Conservation (phyloP, 1,284 basidiomycete genomes). For the Tausonia pullulans region DNA sequence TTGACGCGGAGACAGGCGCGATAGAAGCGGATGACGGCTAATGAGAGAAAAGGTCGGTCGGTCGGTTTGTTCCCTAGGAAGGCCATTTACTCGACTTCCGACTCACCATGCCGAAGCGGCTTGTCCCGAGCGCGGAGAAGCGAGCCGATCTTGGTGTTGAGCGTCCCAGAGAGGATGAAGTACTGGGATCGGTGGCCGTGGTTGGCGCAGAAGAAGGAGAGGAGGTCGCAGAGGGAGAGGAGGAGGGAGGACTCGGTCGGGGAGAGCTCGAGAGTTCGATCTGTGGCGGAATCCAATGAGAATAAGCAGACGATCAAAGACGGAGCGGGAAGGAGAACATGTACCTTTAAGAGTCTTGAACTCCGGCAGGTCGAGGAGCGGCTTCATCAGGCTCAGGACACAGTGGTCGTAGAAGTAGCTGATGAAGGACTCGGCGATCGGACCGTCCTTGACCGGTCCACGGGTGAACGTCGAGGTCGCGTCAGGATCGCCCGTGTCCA, state of each 20-base stretch:
- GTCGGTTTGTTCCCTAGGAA: constrained; percentile 5
- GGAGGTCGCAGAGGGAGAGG: constrained; percentile 74
- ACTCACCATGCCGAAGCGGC: constrained; percentile 71
- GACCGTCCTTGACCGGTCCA: constrained; percentile 55
- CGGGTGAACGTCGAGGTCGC: constrained; percentile 40
- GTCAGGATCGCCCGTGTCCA: constrained; percentile 49
- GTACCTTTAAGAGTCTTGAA: constrained; percentile 52
- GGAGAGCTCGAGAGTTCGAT: constrained; percentile 41
- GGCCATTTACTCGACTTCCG: constrained; percentile 23
- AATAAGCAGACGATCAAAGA: neutral
- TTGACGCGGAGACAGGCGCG: constrained; percentile 70
- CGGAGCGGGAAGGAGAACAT: constrained; percentile 20
- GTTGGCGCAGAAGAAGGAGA: constrained; percentile 76
- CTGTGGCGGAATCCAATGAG: neutral
- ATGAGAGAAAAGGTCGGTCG: neutral
- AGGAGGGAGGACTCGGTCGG: constrained; percentile 65
- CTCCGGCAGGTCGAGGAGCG: constrained; percentile 64
- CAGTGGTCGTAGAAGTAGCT: constrained; percentile 81
- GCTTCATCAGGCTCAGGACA: constrained; percentile 61
- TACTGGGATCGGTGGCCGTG: constrained; percentile 86
- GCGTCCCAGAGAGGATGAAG: constrained; percentile 68
- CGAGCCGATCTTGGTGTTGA: constrained; percentile 61
- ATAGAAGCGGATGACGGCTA: constrained; percentile 85
- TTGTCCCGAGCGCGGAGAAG: constrained; percentile 76
- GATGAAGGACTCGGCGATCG: constrained; percentile 74